These are phyloP conservation scores for Cordyceps cateniannulata DNA, from an alignment of 2,329 filamentous ascomycete species.

Conservation along the genomic window DNA sequence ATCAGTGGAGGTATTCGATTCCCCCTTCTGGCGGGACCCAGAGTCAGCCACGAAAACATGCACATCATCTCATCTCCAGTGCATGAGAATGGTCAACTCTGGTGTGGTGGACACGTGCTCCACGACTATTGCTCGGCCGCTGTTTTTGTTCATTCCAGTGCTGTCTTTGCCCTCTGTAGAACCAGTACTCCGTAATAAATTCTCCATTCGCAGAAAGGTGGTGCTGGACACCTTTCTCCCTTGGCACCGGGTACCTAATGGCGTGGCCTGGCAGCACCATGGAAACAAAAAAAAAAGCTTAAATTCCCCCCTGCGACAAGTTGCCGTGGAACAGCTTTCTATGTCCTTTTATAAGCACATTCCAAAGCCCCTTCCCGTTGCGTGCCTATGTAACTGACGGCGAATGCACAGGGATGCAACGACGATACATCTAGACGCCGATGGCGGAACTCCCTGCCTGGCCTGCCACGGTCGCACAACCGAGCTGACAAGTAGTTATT, in stretches of 20 bases:
- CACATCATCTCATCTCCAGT: constrained; percentile 8
- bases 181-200: neutral
- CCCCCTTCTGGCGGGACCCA: neutral
- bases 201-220: neutral
- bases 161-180: neutral
- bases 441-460: neutral
- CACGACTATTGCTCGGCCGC: neutral
- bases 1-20: neutral
- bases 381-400: too few relatives aligned
- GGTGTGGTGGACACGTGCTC: neutral
- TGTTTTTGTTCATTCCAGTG: neutral
- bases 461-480: neutral
- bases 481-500: too few relatives aligned
- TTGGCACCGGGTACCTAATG: neutral
- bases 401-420: too few relatives aligned
- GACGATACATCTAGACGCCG: neutral
- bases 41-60: neutral
- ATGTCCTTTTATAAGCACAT: neutral
- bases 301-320: neutral
- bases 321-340: neutral
- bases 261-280: neutral
- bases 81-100: neutral
- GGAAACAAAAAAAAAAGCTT: neutral
- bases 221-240: neutral
- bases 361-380: neutral